phyloP scores from a whole-genome alignment of 495 filamentous ascomycete species.

The Xylona heveae region DNA sequence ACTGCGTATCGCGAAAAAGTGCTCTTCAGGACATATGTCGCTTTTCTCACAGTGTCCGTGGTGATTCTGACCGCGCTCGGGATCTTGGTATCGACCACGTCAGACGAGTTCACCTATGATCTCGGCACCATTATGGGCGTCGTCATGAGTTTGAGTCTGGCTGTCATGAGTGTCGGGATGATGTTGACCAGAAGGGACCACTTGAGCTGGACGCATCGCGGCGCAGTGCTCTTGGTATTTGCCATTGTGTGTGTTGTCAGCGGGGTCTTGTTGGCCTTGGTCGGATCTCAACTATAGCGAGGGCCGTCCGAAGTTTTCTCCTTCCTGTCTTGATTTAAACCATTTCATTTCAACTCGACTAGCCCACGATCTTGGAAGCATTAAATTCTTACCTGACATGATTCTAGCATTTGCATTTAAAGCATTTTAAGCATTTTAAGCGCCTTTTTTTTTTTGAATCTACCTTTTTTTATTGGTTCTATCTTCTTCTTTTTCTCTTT shows the following conservation, averaged over 20 bases:
- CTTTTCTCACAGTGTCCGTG: conserved; percentile 22
- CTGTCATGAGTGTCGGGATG: conserved; percentile 27
- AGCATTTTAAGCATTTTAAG: too few species aligned
- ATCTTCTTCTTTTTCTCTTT: too few species aligned
- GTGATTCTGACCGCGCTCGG: conserved; percentile 30
- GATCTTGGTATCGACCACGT: conserved; percentile 30
- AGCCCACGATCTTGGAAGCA: too few species aligned
- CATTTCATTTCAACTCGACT: too few species aligned
- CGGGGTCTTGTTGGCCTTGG: conserved; percentile 26
- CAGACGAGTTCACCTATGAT: conserved; percentile 27
- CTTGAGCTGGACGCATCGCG: conserved; percentile 18
- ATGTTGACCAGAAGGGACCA: conserved; percentile 23
- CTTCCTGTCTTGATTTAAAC: too few species aligned
- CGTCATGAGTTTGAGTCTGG: conserved; percentile 29
- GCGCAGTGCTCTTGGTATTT: conserved; percentile 24
- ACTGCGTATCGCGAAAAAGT: conserved; percentile 26
- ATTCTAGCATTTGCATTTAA: too few species aligned
- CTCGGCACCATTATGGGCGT: conserved; percentile 36
- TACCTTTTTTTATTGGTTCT: too few species aligned
- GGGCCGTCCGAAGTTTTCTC: too few species aligned
- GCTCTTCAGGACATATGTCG: conserved; percentile 21
- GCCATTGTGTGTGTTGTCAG: conserved; percentile 24
- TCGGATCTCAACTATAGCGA: too few species aligned
- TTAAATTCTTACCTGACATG: too few species aligned
- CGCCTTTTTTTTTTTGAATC: too few species aligned